Evolutionary conservation across 2,329 filamentous ascomycete genomes (phyloP).

Genomic region (Hortaea werneckii): DNA sequence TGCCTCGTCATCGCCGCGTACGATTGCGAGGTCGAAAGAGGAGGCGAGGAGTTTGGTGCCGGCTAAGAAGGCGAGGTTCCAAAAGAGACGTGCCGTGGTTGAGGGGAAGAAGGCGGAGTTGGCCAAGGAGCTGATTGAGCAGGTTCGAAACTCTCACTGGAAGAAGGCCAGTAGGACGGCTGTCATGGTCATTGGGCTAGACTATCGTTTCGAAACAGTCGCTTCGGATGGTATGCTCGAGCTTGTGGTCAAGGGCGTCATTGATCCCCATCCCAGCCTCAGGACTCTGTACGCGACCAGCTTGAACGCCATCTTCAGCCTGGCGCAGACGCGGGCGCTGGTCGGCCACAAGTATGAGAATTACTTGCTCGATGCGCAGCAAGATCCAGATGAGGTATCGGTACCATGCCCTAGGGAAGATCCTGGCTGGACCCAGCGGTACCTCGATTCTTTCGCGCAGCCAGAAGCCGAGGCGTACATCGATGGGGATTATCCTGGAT

Average conservation of each 20-base stretch:
- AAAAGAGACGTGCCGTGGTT: slow-evolving; percentile 63
- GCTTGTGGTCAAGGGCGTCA: slow-evolving; percentile 69
- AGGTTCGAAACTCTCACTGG: slow-evolving; percentile 79
- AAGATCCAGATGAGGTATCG: slow-evolving; percentile 64
- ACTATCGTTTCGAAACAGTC: slow-evolving; percentile 81
- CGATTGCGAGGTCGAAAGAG: slow-evolving; percentile 29
- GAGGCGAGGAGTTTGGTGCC: slow-evolving; percentile 53
- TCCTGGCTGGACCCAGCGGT: slow-evolving; percentile 66
- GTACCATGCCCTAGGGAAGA: slow-evolving; percentile 66
- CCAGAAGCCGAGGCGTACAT: slow-evolving; percentile 78
- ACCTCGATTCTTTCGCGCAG: slow-evolving; percentile 66
- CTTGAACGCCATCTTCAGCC: slow-evolving; percentile 65
- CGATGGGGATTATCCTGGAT: slow-evolving; percentile 85
- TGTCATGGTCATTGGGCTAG: slow-evolving; percentile 82
- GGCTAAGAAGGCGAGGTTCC: slow-evolving; percentile 62
- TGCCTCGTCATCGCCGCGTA: slow-evolving; percentile 12
- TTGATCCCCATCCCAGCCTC: slow-evolving; percentile 81
- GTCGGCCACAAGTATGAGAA: slow-evolving; percentile 82
- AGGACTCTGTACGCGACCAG: slow-evolving; percentile 72
- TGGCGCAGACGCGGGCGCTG: slow-evolving; percentile 74
- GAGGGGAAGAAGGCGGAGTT: slow-evolving; percentile 75
- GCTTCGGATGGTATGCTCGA: slow-evolving; percentile 74
- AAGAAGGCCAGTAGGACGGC: slow-evolving; percentile 86
- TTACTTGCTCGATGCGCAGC: slow-evolving; percentile 71
- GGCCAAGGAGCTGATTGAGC: slow-evolving; percentile 68